These are phyloP conservation scores for Aspergillus indologenus DNA, from an alignment of 495 filamentous ascomycete species.

Conservation along the genomic window DNA sequence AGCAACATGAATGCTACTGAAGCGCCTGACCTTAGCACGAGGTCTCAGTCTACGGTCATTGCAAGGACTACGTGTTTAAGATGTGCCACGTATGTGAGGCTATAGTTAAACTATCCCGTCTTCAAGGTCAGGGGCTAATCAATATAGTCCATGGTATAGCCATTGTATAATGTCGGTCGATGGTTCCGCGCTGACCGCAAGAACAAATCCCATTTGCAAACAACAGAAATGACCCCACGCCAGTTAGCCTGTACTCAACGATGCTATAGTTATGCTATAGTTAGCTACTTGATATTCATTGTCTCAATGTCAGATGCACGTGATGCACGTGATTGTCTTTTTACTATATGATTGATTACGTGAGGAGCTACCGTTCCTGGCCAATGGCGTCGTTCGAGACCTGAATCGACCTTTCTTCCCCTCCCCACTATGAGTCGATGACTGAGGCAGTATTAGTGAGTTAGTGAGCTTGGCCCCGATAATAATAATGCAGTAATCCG, in stretches of 20 bases:
- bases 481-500: not conserved
- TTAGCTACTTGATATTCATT: too few species aligned
- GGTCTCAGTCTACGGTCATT: not conserved
- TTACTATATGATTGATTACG: slow-evolving; percentile 1
- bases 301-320: not conserved
- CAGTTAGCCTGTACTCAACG: too few species aligned
- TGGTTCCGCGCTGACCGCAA: too few species aligned
- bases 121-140: not conserved
- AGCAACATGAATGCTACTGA: too few species aligned
- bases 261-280: too few species aligned
- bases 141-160: too few species aligned
- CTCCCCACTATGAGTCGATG: slow-evolving; percentile 20
- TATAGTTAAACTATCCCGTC: too few species aligned
- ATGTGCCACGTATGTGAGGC: not conserved
- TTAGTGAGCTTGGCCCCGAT: not conserved
- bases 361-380: not conserved
- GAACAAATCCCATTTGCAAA: too few species aligned
- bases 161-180: too few species aligned
- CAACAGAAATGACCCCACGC: too few species aligned
- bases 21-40: too few species aligned
- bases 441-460: slow-evolving; percentile 12
- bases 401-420: not conserved
- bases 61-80: not conserved
- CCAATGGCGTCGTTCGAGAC: not conserved
- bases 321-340: too few species aligned